phyloP scores from a whole-genome alignment of 257 asterid species.

The Petunia axillaris region DNA sequence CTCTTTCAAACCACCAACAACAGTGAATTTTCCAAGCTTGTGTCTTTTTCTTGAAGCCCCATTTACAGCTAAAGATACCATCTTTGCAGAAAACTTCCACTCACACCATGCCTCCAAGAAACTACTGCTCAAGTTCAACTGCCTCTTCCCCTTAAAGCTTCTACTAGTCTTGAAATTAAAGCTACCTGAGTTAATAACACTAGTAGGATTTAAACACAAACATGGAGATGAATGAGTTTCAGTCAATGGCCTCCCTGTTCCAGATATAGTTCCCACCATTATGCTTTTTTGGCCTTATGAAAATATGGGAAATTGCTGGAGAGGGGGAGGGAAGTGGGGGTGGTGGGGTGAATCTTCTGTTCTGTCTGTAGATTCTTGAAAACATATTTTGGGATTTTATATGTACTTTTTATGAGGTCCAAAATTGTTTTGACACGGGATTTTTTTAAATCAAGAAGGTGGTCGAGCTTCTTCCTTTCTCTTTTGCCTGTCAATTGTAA shows the following conservation, averaged over 20 bases:
- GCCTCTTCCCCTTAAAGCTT: slow-evolving; percentile 34
- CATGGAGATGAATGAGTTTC: slow-evolving; percentile 43
- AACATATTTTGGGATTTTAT: slow-evolving; percentile 1
- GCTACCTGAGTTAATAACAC: slow-evolving; percentile 34
- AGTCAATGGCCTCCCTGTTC: slow-evolving; percentile 33
- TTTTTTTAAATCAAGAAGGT: neutral
- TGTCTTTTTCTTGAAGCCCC: slow-evolving; percentile 43
- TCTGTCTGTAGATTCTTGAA: slow-evolving; percentile 15
- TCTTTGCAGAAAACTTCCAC: slow-evolving; percentile 33
- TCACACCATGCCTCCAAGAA: slow-evolving; percentile 44
- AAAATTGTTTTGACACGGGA: slow-evolving; percentile 13
- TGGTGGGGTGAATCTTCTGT: slow-evolving; percentile 5
- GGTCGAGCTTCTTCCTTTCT: slow-evolving; percentile 5
- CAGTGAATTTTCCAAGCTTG: slow-evolving; percentile 34
- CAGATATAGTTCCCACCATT: slow-evolving; percentile 47
- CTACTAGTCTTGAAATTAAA: slow-evolving; percentile 27
- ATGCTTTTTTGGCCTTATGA: neutral
- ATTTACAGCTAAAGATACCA: slow-evolving; percentile 32
- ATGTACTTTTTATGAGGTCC: slow-evolving; percentile 31
- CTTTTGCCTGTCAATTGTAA: neutral
- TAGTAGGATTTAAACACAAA: slow-evolving; percentile 41
- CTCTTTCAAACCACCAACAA: slow-evolving; percentile 62
- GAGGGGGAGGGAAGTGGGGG: neutral
- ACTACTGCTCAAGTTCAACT: slow-evolving; percentile 44
- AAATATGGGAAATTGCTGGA: slow-evolving; percentile 2